Percentiles rank a stretch among this genome's conserved stretches.
These are phyloP conservation scores for Asterophora parasitica DNA, from an alignment of 768 basidiomycete genomes.

Conservation along the genomic window DNA sequence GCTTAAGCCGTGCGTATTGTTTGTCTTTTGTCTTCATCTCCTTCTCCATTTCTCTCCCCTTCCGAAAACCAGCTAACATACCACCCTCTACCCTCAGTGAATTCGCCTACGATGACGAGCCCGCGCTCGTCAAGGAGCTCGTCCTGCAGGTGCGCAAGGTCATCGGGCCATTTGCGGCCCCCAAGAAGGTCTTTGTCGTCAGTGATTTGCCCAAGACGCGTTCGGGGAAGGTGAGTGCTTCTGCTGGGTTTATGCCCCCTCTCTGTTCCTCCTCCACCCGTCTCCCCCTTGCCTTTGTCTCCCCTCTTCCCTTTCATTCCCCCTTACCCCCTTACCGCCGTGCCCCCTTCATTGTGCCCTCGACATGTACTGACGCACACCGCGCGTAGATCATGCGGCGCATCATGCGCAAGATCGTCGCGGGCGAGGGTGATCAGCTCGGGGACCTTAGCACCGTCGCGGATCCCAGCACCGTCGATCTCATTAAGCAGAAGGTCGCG, in stretches of 20 bases:
- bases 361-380: too few relatives aligned
- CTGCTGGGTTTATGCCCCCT: too few relatives aligned
- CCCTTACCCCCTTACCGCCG: not conserved
- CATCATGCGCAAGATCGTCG: constrained; percentile 94
- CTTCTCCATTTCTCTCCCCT: not conserved
- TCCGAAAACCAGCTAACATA: too few relatives aligned
- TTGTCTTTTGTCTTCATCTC: not conserved
- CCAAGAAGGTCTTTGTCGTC: constrained; percentile 87
- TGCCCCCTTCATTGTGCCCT: not conserved
- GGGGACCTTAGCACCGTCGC: constrained; percentile 93
- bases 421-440: constrained; percentile 90
- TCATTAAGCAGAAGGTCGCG: constrained; percentile 77
- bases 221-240: constrained; percentile 72
- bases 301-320: not conserved
- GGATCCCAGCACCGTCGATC: constrained; percentile 81
- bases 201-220: constrained; percentile 90
- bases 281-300: not conserved
- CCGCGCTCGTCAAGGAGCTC: constrained; percentile 76
- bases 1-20: constrained; percentile 76
- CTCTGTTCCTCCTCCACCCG: not conserved
- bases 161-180: constrained; percentile 96
- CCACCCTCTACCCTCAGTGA: constrained; percentile 36
- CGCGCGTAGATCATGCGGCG: constrained; percentile 81
- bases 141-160: constrained; percentile 94
- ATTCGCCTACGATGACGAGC: constrained; percentile 79